Conservation (phyloP, 2,329 filamentous ascomycete species). For the Fusarium burgessii region DNA sequence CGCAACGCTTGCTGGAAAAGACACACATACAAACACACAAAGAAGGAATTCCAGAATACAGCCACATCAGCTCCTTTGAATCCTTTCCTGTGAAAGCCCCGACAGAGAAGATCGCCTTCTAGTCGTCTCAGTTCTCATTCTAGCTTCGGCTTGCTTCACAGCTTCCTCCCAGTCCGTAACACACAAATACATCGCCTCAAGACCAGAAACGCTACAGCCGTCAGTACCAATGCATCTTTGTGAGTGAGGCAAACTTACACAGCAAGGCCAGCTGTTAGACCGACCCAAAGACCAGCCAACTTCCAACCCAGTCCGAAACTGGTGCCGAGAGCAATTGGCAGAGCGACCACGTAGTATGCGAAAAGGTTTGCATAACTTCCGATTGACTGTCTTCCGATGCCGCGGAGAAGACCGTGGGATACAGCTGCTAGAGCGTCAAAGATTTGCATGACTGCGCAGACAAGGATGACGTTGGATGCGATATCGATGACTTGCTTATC, state of each 20-base stretch:
- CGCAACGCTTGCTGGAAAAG: fast-evolving
- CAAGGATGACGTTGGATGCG: constrained; percentile 75
- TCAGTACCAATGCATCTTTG: too few species aligned
- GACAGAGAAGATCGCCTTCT: constrained; percentile 27
- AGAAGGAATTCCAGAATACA: fast-evolving
- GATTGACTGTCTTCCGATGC: constrained; percentile 85
- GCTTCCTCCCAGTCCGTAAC: constrained; percentile 41
- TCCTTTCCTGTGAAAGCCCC: not conserved
- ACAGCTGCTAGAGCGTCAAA: constrained; percentile 83
- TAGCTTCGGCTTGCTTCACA: constrained; percentile 39
- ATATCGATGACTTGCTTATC: constrained; percentile 74
- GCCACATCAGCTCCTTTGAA: not conserved
- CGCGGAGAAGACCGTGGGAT: constrained; percentile 85
- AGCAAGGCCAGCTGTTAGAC: constrained; percentile 76
- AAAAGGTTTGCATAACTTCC: constrained; percentile 88
- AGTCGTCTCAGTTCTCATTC: constrained; percentile 36
- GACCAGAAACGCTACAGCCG: not conserved
- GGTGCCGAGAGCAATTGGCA: constrained; percentile 83
- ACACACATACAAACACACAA: not conserved
- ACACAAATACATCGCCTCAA: constrained; percentile 38
- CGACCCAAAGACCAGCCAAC: constrained; percentile 83
- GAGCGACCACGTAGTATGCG: constrained; percentile 85
- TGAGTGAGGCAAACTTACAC: constrained; percentile 58
- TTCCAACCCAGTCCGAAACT: constrained; percentile 82
- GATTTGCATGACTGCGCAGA: constrained; percentile 88